Evolutionary conservation across 345 rosid genomes (phyloP).

Genomic region (Microcos paniculata): DNA sequence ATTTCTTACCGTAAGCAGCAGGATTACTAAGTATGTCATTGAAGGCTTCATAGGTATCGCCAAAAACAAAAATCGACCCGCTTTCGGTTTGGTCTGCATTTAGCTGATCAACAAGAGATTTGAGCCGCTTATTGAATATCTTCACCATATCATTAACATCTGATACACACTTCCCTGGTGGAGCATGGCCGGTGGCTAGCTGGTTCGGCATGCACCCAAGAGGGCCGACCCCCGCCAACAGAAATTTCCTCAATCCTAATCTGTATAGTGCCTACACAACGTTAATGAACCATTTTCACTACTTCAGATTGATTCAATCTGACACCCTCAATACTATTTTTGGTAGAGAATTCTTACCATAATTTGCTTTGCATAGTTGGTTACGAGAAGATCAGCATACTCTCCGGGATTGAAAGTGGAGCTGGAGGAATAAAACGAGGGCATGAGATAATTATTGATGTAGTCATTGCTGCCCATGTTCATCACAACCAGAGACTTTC

Average conservation of each 20-base stretch:
- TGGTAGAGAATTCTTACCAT: conserved; percentile 46
- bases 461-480: conserved; percentile 79
- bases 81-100: conserved; percentile 16
- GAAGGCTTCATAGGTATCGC: conserved; percentile 47
- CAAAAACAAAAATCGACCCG: conserved; percentile 43
- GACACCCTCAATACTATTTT: no score
- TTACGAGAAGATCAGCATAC: conserved; percentile 58
- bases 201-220: conserved; percentile 69
- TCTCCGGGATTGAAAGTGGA: conserved; percentile 45
- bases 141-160: conserved; percentile 46
- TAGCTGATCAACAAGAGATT: conserved; percentile 49
- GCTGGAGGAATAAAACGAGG: conserved; percentile 46
- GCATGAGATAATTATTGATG: conserved; percentile 71
- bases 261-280: conserved; percentile 45
- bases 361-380: conserved; percentile 45
- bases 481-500: conserved; percentile 61
- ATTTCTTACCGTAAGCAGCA: conserved; percentile 32
- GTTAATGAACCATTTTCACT: not conserved
- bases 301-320: not conserved
- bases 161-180: conserved; percentile 39
- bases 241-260: conserved; percentile 67
- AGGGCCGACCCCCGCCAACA: conserved; percentile 57
- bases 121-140: conserved; percentile 43
- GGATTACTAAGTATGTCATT: conserved; percentile 41
- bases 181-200: conserved; percentile 38